These are phyloP conservation scores for Quercus cerris DNA, from an alignment of 306 rosid genomes.

Conservation along the genomic window DNA sequence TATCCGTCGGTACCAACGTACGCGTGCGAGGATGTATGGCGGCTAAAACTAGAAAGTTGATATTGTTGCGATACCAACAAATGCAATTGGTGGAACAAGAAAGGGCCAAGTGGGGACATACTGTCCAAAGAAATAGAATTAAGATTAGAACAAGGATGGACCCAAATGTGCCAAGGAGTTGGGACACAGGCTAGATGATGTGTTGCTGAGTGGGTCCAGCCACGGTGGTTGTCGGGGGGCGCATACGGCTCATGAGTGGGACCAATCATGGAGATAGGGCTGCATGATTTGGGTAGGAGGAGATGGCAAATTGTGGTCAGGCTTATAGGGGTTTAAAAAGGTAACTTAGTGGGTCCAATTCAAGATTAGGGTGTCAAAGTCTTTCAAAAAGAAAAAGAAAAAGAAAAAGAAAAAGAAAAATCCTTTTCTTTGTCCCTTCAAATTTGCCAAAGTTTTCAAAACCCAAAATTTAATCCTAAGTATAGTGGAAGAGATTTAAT, in stretches of 20 bases:
- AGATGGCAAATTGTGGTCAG: conserved; percentile 12
- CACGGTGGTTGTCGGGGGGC: conserved; percentile 72
- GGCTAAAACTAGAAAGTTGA: conserved; percentile 38
- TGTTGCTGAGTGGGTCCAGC: conserved; percentile 48
- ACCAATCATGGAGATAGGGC: conserved; percentile 58
- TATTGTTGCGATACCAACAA: conserved; percentile 33
- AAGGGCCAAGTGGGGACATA: conserved; percentile 53
- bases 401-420: not conserved
- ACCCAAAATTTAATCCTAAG: not conserved
- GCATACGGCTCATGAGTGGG: conserved; percentile 52
- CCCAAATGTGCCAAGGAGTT: conserved; percentile 53
- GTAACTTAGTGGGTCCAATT: conserved; percentile 20
- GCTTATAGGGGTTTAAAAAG: conserved; percentile 11
- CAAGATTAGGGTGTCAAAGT: conserved; percentile 5
- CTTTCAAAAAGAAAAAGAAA: not conserved
- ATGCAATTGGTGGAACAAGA: conserved; percentile 48
- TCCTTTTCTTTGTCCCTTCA: conserved; percentile 6
- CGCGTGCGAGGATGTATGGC: conserved; percentile 71
- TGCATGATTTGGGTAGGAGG: conserved; percentile 31
- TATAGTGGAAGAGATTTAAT: conserved; percentile 1
- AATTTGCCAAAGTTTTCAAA: not conserved
- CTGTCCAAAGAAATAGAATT: conserved; percentile 42
- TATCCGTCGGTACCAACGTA: conserved; percentile 17
- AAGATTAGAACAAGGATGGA: conserved; percentile 37
- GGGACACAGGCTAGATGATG: conserved; percentile 73